A percentile compares a stretch with the other conserved stretches of the same genome.
phyloP scores from a whole-genome alignment of 805 yeast genomes.

The Ogataea paraovalis region DNA sequence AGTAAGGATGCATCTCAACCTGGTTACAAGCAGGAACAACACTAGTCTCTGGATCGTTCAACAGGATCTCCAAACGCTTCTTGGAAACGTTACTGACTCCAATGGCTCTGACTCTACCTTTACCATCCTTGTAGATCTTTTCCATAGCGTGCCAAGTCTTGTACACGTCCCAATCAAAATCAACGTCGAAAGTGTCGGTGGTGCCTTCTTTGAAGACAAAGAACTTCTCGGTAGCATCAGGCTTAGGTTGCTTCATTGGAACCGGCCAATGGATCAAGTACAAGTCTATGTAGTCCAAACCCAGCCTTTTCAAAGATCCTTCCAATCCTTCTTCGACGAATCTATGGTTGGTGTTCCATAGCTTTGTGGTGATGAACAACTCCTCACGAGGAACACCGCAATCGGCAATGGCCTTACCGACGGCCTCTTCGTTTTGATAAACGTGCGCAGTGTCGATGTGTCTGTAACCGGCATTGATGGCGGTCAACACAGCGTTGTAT shows the following conservation, averaged over 20 bases:
- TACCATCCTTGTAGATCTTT: constrained; percentile 30
- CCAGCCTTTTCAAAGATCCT: constrained; percentile 46
- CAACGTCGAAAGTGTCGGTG: constrained; percentile 28
- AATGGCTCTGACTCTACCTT: constrained; percentile 50
- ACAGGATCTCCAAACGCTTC: constrained; percentile 46
- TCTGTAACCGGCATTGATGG: constrained; percentile 63
- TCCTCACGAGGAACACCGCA: constrained; percentile 43
- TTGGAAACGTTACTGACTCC: constrained; percentile 76
- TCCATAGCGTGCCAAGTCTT: constrained; percentile 66
- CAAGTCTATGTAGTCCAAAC: constrained; percentile 64
- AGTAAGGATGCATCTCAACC: constrained; percentile 68
- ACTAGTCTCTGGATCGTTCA: constrained; percentile 43
- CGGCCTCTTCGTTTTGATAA: constrained; percentile 59
- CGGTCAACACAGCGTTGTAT: constrained; percentile 52
- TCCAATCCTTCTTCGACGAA: constrained; percentile 46
- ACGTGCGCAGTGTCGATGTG: constrained; percentile 77
- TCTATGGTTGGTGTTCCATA: constrained; percentile 42
- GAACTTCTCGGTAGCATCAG: constrained; percentile 26
- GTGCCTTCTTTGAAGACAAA: constrained; percentile 12
- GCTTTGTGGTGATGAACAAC: constrained; percentile 60
- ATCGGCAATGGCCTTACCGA: constrained; percentile 53
- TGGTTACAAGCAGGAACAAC: constrained; percentile 68
- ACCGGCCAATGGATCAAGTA: constrained; percentile 84
- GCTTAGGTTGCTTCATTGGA: constrained; percentile 39
- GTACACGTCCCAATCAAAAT: constrained; percentile 35